A percentile compares a stretch with the other conserved stretches of the same genome.
phyloP scores from a whole-genome alignment of 352 stramenopile species.

The Pythium brassicae region DNA sequence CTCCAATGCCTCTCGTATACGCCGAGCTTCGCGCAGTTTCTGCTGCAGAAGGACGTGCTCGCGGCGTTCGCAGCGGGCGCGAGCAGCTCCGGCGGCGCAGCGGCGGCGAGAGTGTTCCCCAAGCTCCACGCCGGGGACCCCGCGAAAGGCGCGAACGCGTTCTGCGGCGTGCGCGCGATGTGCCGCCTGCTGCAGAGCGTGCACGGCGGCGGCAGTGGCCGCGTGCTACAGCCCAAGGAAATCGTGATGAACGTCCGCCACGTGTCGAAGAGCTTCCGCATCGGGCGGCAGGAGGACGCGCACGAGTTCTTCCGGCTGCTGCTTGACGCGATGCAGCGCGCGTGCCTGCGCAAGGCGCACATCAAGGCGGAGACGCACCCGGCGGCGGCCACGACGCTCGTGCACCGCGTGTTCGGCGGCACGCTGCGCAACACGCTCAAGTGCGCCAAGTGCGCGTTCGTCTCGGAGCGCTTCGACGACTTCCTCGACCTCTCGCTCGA shows the following conservation, averaged over 20 bases:
- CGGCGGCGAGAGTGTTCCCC: not conserved
- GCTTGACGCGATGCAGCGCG: slow-evolving; percentile 83
- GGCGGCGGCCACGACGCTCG: slow-evolving; percentile 61
- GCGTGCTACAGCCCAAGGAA: slow-evolving; percentile 72
- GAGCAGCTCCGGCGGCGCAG: slow-evolving; percentile 12
- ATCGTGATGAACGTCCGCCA: slow-evolving; percentile 85
- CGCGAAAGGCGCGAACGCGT: slow-evolving; percentile 16
- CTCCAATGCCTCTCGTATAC: slow-evolving; percentile 88
- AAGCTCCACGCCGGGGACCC: slow-evolving; percentile 21
- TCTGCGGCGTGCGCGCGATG: slow-evolving; percentile 64
- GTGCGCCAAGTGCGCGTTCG: slow-evolving; percentile 78
- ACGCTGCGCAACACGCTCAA: slow-evolving; percentile 81
- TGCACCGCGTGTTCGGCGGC: slow-evolving; percentile 84
- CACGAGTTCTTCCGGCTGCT: slow-evolving; percentile 91
- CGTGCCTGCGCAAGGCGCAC: slow-evolving; percentile 60
- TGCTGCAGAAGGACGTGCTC: slow-evolving; percentile 73
- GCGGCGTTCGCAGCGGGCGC: slow-evolving; percentile 23
- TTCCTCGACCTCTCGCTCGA: slow-evolving; percentile 90
- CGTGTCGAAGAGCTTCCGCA: slow-evolving; percentile 82
- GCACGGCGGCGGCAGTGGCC: slow-evolving; percentile 30
- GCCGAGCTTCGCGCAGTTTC: slow-evolving; percentile 75
- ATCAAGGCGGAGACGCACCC: slow-evolving; percentile 68
- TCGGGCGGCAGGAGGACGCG: slow-evolving; percentile 88
- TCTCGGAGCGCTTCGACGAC: slow-evolving; percentile 78
- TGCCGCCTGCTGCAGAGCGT: slow-evolving; percentile 60